phyloP scores from a whole-genome alignment of 495 filamentous ascomycete genomes.

The Aspergillus conjunctus region DNA sequence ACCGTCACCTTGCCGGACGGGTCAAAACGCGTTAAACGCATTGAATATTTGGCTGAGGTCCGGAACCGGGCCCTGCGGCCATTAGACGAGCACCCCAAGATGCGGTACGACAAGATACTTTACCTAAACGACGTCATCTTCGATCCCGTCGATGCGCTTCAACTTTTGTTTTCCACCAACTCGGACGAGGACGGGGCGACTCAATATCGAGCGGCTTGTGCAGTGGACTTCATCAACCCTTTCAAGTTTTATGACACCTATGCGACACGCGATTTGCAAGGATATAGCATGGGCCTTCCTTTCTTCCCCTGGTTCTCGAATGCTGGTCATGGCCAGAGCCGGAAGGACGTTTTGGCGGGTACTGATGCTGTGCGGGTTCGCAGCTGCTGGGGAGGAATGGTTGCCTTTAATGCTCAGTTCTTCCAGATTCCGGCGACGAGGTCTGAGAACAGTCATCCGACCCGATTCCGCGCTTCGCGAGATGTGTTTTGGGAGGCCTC shows the following conservation, averaged over 20 bases:
- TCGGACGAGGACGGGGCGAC: slow-evolving; percentile 55
- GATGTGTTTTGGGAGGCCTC: slow-evolving; percentile 75
- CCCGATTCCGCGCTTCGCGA: slow-evolving; percentile 65
- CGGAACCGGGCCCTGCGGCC: slow-evolving; percentile 73
- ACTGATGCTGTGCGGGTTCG: slow-evolving; percentile 71
- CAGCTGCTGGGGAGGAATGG: slow-evolving; percentile 83
- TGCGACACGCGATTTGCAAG: slow-evolving; percentile 73
- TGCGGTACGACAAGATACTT: slow-evolving; percentile 65
- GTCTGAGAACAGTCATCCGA: slow-evolving; percentile 35
- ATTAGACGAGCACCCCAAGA: slow-evolving; percentile 49
- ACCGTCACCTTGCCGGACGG: slow-evolving; percentile 64
- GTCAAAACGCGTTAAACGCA: slow-evolving; percentile 63
- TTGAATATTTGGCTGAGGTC: slow-evolving; percentile 76
- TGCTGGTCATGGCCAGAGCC: slow-evolving; percentile 56
- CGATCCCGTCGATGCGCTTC: slow-evolving; percentile 65
- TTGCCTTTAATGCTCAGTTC: slow-evolving; percentile 71
- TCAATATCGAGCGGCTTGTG: slow-evolving; percentile 77
- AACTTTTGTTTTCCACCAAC: slow-evolving; percentile 78
- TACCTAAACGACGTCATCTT: slow-evolving; percentile 80
- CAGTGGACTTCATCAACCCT: slow-evolving; percentile 72
- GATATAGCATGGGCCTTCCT: slow-evolving; percentile 68
- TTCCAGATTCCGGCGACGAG: slow-evolving; percentile 45
- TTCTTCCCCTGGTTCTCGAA: slow-evolving; percentile 75
- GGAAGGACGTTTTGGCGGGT: slow-evolving; percentile 60
- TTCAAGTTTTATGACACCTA: slow-evolving; percentile 85